Evolutionary conservation across 1,284 basidiomycete species (phyloP).

Genomic region (Exsudoporus floridanus): DNA sequence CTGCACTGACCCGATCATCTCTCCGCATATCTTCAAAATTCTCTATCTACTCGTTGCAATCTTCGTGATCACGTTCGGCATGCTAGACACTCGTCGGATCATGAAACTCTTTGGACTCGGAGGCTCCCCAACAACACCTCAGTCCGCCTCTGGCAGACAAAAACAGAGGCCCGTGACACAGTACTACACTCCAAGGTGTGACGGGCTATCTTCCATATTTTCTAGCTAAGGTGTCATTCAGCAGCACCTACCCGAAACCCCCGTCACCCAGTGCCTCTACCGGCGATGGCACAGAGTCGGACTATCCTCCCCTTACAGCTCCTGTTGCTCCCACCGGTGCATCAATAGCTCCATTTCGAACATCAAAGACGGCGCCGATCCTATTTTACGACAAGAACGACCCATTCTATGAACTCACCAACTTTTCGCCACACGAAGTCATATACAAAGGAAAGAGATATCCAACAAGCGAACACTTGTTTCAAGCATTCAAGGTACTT

Average conservation of each 20-base stretch:
- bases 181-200: slow-evolving; percentile 25
- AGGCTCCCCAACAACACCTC: slow-evolving; percentile 28
- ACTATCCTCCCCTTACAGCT: slow-evolving; percentile 37
- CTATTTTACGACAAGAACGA: slow-evolving; percentile 61
- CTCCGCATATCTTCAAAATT: slow-evolving; percentile 27
- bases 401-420: slow-evolving; percentile 66
- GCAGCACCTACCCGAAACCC: slow-evolving; percentile 20
- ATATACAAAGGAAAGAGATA: slow-evolving; percentile 56
- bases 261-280: slow-evolving; percentile 7
- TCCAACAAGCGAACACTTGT: slow-evolving; percentile 68
- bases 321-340: slow-evolving; percentile 30
- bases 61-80: slow-evolving; percentile 29
- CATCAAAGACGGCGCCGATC: slow-evolving; percentile 38
- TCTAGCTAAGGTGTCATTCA: slow-evolving; percentile 5
- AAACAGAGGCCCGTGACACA: slow-evolving; percentile 29
- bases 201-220: neutral
- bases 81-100: slow-evolving; percentile 37
- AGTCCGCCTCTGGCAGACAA: slow-evolving; percentile 20
- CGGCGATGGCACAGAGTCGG: slow-evolving; percentile 9
- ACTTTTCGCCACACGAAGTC: slow-evolving; percentile 63
- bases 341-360: slow-evolving; percentile 33
- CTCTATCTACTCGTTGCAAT: slow-evolving; percentile 24
- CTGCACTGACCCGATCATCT: slow-evolving; percentile 15
- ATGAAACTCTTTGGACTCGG: slow-evolving; percentile 36
- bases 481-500: slow-evolving; percentile 64